Percentiles rank a stretch among this genome's conserved stretches.
Evolutionary conservation across 139 green algal species (phyloP).

Genomic region (Tetradesmus obliquus): DNA sequence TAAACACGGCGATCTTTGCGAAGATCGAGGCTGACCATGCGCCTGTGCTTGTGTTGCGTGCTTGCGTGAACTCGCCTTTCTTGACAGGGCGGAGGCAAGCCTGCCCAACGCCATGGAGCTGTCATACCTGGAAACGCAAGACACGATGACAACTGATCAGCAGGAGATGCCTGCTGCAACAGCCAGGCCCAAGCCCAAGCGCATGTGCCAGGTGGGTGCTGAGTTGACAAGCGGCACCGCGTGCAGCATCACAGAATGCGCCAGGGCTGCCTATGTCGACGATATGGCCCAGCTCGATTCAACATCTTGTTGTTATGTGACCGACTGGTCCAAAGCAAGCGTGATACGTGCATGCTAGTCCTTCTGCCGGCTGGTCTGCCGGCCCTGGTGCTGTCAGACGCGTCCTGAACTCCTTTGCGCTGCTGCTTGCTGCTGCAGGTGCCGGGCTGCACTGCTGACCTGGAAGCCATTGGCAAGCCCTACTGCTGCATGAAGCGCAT

Average conservation of each 20-base stretch:
- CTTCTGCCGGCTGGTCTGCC: no score
- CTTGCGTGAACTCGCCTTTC: not conserved
- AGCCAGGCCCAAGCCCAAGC: not conserved
- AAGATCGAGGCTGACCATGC: not conserved
- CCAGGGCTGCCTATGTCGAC: no score
- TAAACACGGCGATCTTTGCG: not conserved
- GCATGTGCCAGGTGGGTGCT: not conserved
- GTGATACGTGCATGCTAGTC: no score
- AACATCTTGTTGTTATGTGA: no score
- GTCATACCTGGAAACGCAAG: not conserved
- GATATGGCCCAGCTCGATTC: no score
- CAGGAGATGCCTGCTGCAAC: not conserved
- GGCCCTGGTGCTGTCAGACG: no score
- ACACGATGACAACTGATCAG: not conserved
- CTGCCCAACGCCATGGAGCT: not conserved
- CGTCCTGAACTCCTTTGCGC: not conserved
- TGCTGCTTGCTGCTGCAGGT: not conserved
- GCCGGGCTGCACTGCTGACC: not conserved
- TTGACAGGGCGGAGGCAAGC: not conserved
- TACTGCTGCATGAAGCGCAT: not conserved
- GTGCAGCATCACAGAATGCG: not conserved
- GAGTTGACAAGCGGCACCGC: not conserved
- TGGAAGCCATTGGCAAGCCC: not conserved
- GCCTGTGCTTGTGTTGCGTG: not conserved
- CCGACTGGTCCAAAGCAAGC: no score